Evolutionary conservation across 495 filamentous ascomycete species (phyloP).

Genomic region (Aspergillus saccharolyticus): DNA sequence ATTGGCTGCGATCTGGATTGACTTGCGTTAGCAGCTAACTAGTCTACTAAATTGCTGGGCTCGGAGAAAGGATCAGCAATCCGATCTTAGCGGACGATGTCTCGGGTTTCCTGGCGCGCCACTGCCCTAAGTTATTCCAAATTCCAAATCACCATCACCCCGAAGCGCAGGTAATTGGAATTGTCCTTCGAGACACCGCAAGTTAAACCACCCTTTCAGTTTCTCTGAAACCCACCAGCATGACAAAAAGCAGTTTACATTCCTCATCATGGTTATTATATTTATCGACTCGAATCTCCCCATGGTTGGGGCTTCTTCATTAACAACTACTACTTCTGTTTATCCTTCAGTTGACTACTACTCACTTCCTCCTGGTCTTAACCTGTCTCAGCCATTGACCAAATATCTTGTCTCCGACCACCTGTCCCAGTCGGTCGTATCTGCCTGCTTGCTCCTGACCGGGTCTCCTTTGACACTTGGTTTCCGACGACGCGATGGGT

Average conservation of each 20-base stretch:
- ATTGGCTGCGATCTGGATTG: conserved; percentile 16
- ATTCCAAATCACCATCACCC: conserved; percentile 23
- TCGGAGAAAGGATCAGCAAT: conserved; percentile 16
- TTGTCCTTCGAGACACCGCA: conserved; percentile 7
- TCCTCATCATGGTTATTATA: conserved; percentile 16
- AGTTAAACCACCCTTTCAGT: conserved; percentile 1
- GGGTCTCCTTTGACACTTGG: conserved; percentile 3
- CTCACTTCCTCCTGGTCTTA: neutral
- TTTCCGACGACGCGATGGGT: conserved; percentile 24
- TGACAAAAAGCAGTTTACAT: conserved; percentile 16
- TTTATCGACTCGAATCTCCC: conserved; percentile 20
- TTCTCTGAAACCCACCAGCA: conserved; percentile 13
- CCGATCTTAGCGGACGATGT: conserved; percentile 21
- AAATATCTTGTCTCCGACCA: neutral
- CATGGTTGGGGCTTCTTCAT: conserved; percentile 4
- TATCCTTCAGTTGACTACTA: too few species aligned
- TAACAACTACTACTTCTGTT: too few species aligned
- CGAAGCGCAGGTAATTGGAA: conserved; percentile 18
- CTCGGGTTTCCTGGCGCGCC: conserved; percentile 13
- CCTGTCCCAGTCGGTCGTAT: neutral
- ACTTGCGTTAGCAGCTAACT: too few species aligned
- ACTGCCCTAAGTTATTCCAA: conserved; percentile 18
- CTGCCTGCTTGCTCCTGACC: conserved; percentile 1
- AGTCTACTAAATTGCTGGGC: conserved; percentile 3
- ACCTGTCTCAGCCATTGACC: neutral